Evolutionary conservation across 2,329 filamentous ascomycete genomes (phyloP), one percentile per base, ranked within the genome.

Genomic region (Iodosphaeria phyllophila): DNA sequence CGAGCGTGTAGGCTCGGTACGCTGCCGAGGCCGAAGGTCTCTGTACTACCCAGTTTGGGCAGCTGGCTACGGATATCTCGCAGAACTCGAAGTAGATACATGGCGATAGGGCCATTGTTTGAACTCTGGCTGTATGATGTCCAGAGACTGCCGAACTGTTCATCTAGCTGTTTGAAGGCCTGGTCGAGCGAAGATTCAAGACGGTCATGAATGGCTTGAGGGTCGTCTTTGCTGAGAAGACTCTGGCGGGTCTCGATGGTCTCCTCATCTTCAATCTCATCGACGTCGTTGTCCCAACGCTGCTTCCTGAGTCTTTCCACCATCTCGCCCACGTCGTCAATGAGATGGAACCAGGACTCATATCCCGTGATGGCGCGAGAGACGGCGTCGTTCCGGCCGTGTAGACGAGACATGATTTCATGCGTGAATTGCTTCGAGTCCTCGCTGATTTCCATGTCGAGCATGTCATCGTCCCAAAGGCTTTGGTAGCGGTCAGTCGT

Each of bases 271-370:
- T 82, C 75, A 20, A 80, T 67, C 25, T 76, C 68, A 25, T 75
- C 69, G 15, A 72, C 59, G 31, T 79, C 74, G 28, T 79, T 74
- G 32, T 84, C 74, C 76, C 78, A 84, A 28, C 69, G 64, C 34
- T 74, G 68, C 23, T 64, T 63, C 31, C 58, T 65, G 36, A 89
- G 61, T 29, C 66, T 58, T 20, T 70, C 66, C 6, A 83, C 62
- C 4, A 74, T 57, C 11, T 56, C 53, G 21, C 60, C 61, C 9
- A 77, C 64, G 26, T 72, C 67, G 30, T 74, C 64, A n/a, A 91
- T 65, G 5, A 74, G 64, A n/a, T 58, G 56, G 22, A 70, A 64
- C 83, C 84, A 93, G 2, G 60, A 59, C 29, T 69, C 60, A 40
- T 89, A 89, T 22, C 61, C 56, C 8, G 61, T 54, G 2, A 73